Percentiles rank a stretch among this genome's conserved stretches.
Evolutionary conservation across 202 grass and related monocot species (phyloP).

Genomic region (Sporobolus alterniflorus): DNA sequence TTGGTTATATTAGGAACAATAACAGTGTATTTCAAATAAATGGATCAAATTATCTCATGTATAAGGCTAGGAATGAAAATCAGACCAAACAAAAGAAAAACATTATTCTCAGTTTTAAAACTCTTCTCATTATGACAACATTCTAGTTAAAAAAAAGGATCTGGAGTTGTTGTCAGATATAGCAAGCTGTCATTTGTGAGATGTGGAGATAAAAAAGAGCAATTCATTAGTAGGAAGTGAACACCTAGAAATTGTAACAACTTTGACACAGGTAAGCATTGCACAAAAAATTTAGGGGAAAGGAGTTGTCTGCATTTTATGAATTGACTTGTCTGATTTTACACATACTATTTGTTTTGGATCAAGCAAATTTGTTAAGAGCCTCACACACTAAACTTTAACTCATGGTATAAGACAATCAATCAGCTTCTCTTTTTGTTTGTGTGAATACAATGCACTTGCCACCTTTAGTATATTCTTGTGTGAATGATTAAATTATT

Average conservation of each 20-base stretch:
- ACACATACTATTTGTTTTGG: slow-evolving; percentile 83
- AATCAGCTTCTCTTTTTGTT: slow-evolving; percentile 75
- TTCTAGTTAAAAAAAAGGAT: no score
- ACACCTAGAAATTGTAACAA: neutral
- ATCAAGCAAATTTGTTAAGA: no score
- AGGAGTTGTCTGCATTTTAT: neutral
- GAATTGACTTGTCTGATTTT: slow-evolving; percentile 71
- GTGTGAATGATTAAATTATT: slow-evolving; percentile 18
- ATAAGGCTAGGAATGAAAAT: slow-evolving; percentile 6
- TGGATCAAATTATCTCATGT: neutral
- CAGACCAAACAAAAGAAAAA: neutral
- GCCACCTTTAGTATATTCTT: slow-evolving; percentile 73
- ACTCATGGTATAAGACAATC: slow-evolving; percentile 56
- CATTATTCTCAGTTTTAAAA: no score
- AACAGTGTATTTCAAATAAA: neutral
- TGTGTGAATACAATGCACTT: slow-evolving; percentile 86
- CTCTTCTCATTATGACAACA: no score
- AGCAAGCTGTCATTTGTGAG: neutral
- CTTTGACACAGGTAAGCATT: slow-evolving; percentile 20
- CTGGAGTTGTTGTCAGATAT: no score
- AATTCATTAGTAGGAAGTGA: neutral
- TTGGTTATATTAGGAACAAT: slow-evolving; percentile 3
- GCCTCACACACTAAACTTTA: slow-evolving; percentile 58
- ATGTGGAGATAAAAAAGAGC: slow-evolving; percentile 1
- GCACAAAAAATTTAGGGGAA: neutral